These are phyloP conservation scores for Westerdykella ornata DNA, from an alignment of 2,329 filamentous ascomycete species.

Conservation along the genomic window DNA sequence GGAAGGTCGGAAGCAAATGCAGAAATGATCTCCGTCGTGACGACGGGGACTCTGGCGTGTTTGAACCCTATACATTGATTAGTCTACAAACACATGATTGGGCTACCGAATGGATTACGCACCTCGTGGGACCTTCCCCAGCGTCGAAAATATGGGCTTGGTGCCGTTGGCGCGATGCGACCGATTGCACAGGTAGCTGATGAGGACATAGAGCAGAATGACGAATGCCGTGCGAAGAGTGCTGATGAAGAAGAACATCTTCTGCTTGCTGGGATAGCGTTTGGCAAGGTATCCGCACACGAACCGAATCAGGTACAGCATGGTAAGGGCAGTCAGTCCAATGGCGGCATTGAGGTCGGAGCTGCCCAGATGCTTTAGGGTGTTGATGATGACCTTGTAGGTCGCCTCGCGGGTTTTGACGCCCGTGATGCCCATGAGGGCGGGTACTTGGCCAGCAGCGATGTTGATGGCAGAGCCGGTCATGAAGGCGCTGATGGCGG, in stretches of 20 bases:
- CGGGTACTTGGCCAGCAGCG: conserved; percentile 71
- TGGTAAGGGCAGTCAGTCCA: conserved; percentile 69
- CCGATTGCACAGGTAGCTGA: conserved; percentile 76
- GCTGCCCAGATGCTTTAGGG: conserved; percentile 59
- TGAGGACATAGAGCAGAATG: conserved; percentile 81
- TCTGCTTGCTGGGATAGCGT: conserved; percentile 61
- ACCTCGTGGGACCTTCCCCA: conserved; percentile 73
- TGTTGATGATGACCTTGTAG: conserved; percentile 80
- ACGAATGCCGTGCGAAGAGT: conserved; percentile 84
- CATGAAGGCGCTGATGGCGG: conserved; percentile 94
- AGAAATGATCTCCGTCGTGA: conserved; percentile 61
- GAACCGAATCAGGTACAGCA: conserved; percentile 65
- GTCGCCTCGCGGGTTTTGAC: conserved; percentile 71
- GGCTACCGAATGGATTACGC: neutral
- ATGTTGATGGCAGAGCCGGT: conserved; percentile 93
- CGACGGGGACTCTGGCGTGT: conserved; percentile 64
- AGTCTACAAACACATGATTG: too few relatives aligned
- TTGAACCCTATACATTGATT: conserved; percentile 52
- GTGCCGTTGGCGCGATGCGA: conserved; percentile 40
- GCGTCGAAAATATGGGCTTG: conserved; percentile 63
- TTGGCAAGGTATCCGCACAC: conserved; percentile 59
- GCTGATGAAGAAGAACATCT: conserved; percentile 76
- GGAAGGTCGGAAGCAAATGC: conserved; percentile 69
- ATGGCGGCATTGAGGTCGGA: conserved; percentile 71
- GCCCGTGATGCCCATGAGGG: conserved; percentile 70